A percentile compares a stretch with the other conserved stretches of the same genome.
These are phyloP conservation scores for Akanthomyces uredinophilus DNA, from an alignment of 2,329 filamentous ascomycete genomes.

Conservation along the genomic window DNA sequence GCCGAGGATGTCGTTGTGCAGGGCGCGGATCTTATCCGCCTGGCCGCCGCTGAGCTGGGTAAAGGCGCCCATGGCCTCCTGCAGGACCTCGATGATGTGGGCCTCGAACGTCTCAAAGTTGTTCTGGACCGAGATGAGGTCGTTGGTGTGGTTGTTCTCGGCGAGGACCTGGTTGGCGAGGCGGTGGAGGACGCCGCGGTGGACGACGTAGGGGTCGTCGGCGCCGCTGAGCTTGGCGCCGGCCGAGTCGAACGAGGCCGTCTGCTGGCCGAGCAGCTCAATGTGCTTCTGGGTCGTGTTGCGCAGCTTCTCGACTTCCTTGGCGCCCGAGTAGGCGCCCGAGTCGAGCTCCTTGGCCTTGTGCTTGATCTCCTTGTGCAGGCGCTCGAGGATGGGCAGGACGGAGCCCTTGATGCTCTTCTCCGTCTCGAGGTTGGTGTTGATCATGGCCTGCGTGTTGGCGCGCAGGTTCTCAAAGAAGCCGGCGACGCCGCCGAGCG, in stretches of 20 bases:
- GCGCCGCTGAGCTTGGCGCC: conserved; percentile 64
- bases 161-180: conserved; percentile 87
- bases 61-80: conserved; percentile 78
- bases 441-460: conserved; percentile 88
- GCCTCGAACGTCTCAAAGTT: conserved; percentile 84
- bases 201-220: conserved; percentile 85
- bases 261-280: conserved; percentile 82
- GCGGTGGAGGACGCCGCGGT: conserved; percentile 74
- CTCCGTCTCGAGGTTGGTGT: conserved; percentile 85
- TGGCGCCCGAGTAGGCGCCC: conserved; percentile 77
- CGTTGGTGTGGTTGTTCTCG: conserved; percentile 93
- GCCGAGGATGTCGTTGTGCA: conserved; percentile 79
- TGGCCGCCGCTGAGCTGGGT: conserved; percentile 75
- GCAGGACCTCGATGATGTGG: conserved; percentile 76
- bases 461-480: conserved; percentile 91
- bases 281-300: conserved; percentile 90
- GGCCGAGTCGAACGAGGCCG: conserved; percentile 71
- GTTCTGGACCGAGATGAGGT: conserved; percentile 85
- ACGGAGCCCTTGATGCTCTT: conserved; percentile 84
- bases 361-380: conserved; percentile 95
- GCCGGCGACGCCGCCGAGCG: conserved; percentile 77
- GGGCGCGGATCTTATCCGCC: conserved; percentile 70
- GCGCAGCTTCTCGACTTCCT: conserved; percentile 87
- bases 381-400: conserved; percentile 79
- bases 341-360: conserved; percentile 84